These are phyloP conservation scores for Capronia coronata DNA, from an alignment of 2,329 filamentous ascomycete genomes.

Conservation along the genomic window DNA sequence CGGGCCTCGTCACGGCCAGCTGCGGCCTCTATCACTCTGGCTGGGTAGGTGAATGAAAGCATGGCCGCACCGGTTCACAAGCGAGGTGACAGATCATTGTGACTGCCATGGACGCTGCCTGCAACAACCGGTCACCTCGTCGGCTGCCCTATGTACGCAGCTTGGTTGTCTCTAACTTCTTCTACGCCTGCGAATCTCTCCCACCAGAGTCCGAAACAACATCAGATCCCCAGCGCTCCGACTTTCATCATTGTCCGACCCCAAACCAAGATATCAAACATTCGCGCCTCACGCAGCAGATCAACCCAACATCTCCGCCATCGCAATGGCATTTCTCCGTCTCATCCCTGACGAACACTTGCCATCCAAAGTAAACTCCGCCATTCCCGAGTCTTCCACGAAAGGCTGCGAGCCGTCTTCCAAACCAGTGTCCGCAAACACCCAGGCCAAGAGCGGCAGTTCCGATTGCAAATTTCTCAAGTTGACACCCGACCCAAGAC, in stretches of 20 bases:
- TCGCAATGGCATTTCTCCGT: not conserved
- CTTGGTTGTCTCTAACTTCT: no score
- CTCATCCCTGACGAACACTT: constrained; percentile 2
- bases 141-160: no score
- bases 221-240: no score
- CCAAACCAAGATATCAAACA: not conserved
- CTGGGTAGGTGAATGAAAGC: no score
- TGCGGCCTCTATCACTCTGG: no score
- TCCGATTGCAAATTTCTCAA: not conserved
- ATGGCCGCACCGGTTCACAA: no score
- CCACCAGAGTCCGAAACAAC: no score
- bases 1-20: not conserved
- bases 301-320: not conserved
- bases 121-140: no score
- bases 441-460: not conserved
- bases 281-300: not conserved
- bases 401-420: not conserved
- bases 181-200: no score
- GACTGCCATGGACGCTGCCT: no score
- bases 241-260: no score
- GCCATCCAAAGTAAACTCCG: not conserved
- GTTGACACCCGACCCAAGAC: not conserved
- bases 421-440: not conserved
- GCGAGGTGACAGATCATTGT: no score
- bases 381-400: not conserved